Base-by-base conservation (phyloP, 345 rosid species). In the Pistacia atlantica region DNA sequence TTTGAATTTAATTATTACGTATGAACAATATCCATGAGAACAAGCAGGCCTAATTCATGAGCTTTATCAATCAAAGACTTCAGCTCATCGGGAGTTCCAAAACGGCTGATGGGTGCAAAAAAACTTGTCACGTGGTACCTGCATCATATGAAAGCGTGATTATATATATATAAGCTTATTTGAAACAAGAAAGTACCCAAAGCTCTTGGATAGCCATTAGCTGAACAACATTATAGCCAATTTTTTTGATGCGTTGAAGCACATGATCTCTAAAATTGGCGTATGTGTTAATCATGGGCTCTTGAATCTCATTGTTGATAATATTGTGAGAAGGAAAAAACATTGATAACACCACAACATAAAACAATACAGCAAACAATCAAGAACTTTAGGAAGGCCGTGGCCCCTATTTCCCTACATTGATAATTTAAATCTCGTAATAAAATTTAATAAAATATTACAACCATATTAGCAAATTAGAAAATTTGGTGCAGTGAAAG, bases 201-300 rank as follows among this genome's bases (percentile, higher is more conserved):
- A 95, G 88, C 99, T 93, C 99, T 83, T 95, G 98, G 81, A 95
- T 90, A 69, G 99, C 99, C 99, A 95, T 95, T 80, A 95, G 87
- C 88, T 95, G 98, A 74, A 95, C 98, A 56, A 95, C 96, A 87
- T 95, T 95, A 75, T 95, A 95, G 63, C 98, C 99, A 66, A 95
- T 92, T 77, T 62, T 87, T 86, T 95, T 95, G 77, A 95, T 92
- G 65, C 98, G 98, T 65, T 97, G 99, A 84, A 95, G 97, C 80
- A 95, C 89, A 67, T 95, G 90, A 82, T 95, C 99, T 87, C 98
- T 92, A 79, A 95, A 93, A 86, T 86, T 92, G 73, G 88, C 89
- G 80, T 93, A 93, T 57, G 96, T 89, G 79, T 95, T 93, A 78
- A 95, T 93, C 72, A 74, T 76, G 75, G 97, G 96, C 80, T 93